Percentiles rank a stretch among this genome's conserved stretches.
Evolutionary conservation across 2,329 filamentous ascomycete species (phyloP).

Genomic region (Penicillium sclerotiorum): DNA sequence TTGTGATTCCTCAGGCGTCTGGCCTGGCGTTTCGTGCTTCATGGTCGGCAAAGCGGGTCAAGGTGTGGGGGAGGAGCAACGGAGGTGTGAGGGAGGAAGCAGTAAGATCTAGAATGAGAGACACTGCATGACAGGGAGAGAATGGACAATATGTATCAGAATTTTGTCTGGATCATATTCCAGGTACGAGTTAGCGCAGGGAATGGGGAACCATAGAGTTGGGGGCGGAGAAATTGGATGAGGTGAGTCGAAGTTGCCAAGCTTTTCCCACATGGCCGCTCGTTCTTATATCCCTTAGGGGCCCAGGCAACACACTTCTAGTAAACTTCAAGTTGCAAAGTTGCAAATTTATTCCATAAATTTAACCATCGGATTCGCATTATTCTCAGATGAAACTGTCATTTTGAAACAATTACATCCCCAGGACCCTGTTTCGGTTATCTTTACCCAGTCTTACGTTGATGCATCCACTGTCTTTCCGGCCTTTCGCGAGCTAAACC

Average conservation of each 20-base stretch:
- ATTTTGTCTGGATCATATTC: neutral
- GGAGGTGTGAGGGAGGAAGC: neutral
- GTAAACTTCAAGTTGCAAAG: too few relatives aligned
- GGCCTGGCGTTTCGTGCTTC: slow-evolving; percentile 25
- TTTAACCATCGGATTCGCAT: too few relatives aligned
- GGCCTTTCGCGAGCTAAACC: slow-evolving; percentile 35
- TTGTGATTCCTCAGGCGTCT: slow-evolving; percentile 44
- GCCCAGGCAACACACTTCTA: too few relatives aligned
- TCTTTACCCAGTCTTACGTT: neutral
- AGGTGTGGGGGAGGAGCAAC: neutral
- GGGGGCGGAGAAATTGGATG: slow-evolving; percentile 6
- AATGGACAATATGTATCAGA: neutral
- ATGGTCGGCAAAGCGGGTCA: slow-evolving; percentile 8
- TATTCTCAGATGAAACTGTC: too few relatives aligned
- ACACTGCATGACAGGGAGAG: slow-evolving; percentile 6
- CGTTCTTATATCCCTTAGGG: too few relatives aligned
- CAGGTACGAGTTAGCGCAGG: neutral
- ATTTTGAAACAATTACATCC: too few relatives aligned
- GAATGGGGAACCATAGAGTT: neutral
- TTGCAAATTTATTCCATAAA: too few relatives aligned
- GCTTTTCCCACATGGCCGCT: slow-evolving; percentile 12
- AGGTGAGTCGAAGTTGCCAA: slow-evolving; percentile 13
- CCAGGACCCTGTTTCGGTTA: neutral
- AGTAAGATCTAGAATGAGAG: neutral
- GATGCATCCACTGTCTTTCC: slow-evolving; percentile 13